phyloP scores from a whole-genome alignment of 2,329 filamentous ascomycete species.

The Chlorencoelia australis region DNA sequence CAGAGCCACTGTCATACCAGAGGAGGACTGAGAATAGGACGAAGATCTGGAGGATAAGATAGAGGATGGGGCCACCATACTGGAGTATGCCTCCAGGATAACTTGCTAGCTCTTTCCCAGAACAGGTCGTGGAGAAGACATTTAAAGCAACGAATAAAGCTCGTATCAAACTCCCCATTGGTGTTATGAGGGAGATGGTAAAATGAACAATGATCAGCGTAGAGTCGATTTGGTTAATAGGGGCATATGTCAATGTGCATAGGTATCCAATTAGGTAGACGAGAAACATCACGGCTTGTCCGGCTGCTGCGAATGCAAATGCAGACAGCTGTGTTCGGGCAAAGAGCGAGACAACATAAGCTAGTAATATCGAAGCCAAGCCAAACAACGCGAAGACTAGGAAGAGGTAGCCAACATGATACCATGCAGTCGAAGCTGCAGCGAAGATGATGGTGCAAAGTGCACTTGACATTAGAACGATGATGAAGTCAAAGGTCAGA shows the following conservation, averaged over 20 bases:
- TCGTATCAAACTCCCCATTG: constrained; percentile 65
- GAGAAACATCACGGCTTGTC: constrained; percentile 63
- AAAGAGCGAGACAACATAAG: constrained; percentile 75
- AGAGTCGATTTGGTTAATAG: constrained; percentile 56
- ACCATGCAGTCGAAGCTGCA: constrained; percentile 58
- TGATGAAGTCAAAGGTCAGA: constrained; percentile 65
- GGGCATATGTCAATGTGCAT: constrained; percentile 63
- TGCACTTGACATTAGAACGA: constrained; percentile 58
- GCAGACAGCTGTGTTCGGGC: constrained; percentile 70
- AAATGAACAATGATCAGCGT: constrained; percentile 64
- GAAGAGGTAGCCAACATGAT: constrained; percentile 71
- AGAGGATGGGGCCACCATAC: constrained; percentile 79
- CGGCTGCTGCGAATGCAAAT: constrained; percentile 72
- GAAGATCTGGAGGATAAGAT: constrained; percentile 65
- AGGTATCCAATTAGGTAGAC: constrained; percentile 64
- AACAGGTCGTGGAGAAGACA: constrained; percentile 71
- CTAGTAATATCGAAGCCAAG: constrained; percentile 62
- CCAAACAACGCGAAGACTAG: constrained; percentile 74
- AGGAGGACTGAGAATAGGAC: constrained; percentile 63
- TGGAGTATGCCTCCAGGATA: constrained; percentile 62
- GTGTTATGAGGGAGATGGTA: constrained; percentile 61
- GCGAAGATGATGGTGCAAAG: constrained; percentile 61
- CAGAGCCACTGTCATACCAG: constrained; percentile 70
- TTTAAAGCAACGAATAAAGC: constrained; percentile 72
- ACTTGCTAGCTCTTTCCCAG: constrained; percentile 48